Evolutionary conservation across 2,329 filamentous ascomycete species (phyloP).

Genomic region (Tolypocladium endophyticum): DNA sequence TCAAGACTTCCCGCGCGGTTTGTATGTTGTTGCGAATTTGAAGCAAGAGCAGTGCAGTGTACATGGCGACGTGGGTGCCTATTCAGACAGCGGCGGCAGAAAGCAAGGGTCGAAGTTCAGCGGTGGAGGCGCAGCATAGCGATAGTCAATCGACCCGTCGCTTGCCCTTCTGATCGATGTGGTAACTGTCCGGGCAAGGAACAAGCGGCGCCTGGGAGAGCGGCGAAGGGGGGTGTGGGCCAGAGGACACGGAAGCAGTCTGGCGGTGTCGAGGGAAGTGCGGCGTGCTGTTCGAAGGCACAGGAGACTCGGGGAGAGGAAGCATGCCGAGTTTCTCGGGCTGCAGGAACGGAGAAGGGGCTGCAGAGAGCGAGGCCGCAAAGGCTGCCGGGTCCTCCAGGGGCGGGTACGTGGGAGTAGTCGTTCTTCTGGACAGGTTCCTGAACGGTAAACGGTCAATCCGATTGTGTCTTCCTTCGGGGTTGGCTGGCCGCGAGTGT

Average conservation of each 20-base stretch:
- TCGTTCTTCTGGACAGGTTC: constrained; percentile 23
- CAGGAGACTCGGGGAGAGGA: constrained; percentile 34
- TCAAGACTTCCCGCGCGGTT: neutral
- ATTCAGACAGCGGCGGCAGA: constrained; percentile 4
- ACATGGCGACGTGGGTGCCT: constrained; percentile 23
- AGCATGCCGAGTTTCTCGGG: constrained; percentile 32
- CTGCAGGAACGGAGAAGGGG: constrained; percentile 33
- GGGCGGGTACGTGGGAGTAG: constrained; percentile 32
- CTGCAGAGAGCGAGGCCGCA: constrained; percentile 24
- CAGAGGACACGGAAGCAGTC: constrained; percentile 23
- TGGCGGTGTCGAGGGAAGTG: constrained; percentile 27
- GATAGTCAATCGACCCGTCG: constrained; percentile 17
- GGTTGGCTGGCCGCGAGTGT: constrained; percentile 1
- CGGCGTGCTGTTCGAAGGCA: constrained; percentile 20
- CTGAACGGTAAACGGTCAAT: constrained; percentile 45
- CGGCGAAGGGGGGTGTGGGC: constrained; percentile 23
- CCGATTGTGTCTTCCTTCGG: constrained; percentile 29
- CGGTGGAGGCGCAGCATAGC: constrained; percentile 8
- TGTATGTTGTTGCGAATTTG: constrained; percentile 19
- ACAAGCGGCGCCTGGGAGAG: constrained; percentile 21
- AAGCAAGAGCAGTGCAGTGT: constrained; percentile 25
- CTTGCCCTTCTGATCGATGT: constrained; percentile 18
- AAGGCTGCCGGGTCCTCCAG: constrained; percentile 28
- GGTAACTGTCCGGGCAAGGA: constrained; percentile 5
- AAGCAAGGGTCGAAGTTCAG: neutral